Evolutionary conservation across 148 eudicot species (phyloP), one percentile per base, ranked within the genome.

Genomic region (Vaccinium macrocarpon): DNA sequence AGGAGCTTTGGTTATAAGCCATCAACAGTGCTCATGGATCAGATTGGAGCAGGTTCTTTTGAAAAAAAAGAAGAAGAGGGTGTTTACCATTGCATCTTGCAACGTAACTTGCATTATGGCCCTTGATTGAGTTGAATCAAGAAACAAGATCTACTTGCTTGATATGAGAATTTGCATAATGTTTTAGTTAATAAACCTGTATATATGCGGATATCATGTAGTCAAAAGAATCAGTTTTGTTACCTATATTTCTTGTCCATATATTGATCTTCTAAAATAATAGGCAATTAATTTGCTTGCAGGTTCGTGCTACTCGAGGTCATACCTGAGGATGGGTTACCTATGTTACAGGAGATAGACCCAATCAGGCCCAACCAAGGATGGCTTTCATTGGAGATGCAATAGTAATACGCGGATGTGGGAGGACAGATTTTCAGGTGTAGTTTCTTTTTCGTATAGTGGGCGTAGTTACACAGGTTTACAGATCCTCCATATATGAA

Each of bases 311-410:
- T 48, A 97, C 99, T 61, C 99, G 98, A 50, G 99, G 99, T 82
- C 99, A 95, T 87, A 96, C 99, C 15, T 85, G 81, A 84, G 99
- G 99, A 19, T 97, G 99, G 89, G 92, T 97, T 85, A 97, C 98
- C 19, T 16, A 14, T 13, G 15, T 3, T 80, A 97, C 98, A 9
- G 99, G 98, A 78, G 98, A 93, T 86, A n/a, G 97, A 76, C 89
- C 92, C 64, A 85, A 91, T 85, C 99, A 95, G 82, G 97, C 95
- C 86, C 93, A 92, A 80, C 98, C 96, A 81, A 92, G 96, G 87
- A 92, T 97, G 92, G 98, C 98, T 70, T 97, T 97, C 77, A 97
- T 98, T 23, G 99, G 99, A 29, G 99, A 97, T 89, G 92, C 98
- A 71, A 78, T 97, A 59, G 87, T 97, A 70, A 95, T 97, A 86